These are phyloP conservation scores for Afroboletus lepidellus DNA, from an alignment of 1,284 basidiomycete genomes.

Conservation along the genomic window DNA sequence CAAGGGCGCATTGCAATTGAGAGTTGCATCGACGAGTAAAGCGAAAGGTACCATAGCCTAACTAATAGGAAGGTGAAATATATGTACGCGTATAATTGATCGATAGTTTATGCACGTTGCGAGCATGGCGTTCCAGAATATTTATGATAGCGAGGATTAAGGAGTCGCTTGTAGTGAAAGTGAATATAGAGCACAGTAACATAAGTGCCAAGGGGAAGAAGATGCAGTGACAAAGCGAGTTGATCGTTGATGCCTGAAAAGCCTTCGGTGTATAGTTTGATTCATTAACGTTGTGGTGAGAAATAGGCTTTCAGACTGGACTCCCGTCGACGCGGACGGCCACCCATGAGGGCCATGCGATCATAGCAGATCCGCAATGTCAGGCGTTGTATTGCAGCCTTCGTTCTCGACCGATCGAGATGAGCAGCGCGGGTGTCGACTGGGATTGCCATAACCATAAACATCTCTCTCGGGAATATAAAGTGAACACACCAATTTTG, in stretches of 20 bases:
- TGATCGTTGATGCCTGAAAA: background rate
- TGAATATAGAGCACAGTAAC: background rate
- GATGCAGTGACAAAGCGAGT: background rate
- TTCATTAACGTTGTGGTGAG: constrained; percentile 25
- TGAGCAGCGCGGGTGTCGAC: constrained; percentile 70
- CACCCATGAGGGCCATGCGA: constrained; percentile 37
- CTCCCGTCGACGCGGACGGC: constrained; percentile 17
- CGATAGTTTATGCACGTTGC: constrained; percentile 17
- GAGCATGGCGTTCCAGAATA: constrained; percentile 4
- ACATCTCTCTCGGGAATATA: background rate
- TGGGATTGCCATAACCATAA: constrained; percentile 28
- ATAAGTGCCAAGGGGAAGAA: background rate
- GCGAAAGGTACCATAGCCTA: background rate
- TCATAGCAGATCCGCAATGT: constrained; percentile 65
- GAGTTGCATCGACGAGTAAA: background rate
- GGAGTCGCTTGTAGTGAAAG: background rate
- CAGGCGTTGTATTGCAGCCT: constrained; percentile 61
- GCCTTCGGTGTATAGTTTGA: background rate
- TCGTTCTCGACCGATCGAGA: constrained; percentile 68
- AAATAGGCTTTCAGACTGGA: constrained; percentile 35
- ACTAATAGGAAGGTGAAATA: background rate
- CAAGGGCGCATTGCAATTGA: too few relatives aligned
- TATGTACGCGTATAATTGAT: constrained; percentile 19
- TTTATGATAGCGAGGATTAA: background rate
- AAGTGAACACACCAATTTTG: constrained; percentile 52